phyloP scores from a whole-genome alignment of 768 basidiomycete genomes.

The Asterophora lycoperdoides region DNA sequence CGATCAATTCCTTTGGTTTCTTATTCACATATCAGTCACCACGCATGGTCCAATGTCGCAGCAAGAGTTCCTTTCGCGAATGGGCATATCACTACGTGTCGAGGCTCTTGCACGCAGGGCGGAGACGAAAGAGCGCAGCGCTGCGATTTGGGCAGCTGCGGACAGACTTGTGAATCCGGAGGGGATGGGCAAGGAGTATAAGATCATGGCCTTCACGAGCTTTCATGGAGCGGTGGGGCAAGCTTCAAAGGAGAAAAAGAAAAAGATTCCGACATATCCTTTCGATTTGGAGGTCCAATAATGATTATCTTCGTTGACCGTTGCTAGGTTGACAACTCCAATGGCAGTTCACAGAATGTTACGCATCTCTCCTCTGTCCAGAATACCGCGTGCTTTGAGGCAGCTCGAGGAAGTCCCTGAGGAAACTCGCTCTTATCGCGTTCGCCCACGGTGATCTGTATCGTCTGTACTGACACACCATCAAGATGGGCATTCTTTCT shows the following conservation, averaged over 20 bases:
- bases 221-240: conserved; percentile 5
- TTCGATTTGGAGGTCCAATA: conserved; percentile 22
- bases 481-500: conserved; percentile 11
- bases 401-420: background rate
- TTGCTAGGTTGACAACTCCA: too few relatives aligned
- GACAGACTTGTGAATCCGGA: conserved; percentile 68
- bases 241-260: conserved; percentile 3
- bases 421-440: conserved; percentile 3
- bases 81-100: conserved; percentile 72
- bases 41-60: conserved; percentile 64
- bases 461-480: conserved; percentile 7
- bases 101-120: conserved; percentile 55
- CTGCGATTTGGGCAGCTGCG: conserved; percentile 56
- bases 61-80: conserved; percentile 66
- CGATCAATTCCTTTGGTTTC: background rate
- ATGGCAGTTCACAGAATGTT: too few relatives aligned
- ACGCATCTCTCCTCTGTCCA: background rate
- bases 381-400: background rate
- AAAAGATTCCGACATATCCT: conserved; percentile 26
- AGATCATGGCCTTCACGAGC: conserved; percentile 61
- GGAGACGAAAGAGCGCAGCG: conserved; percentile 41
- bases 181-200: conserved; percentile 89
- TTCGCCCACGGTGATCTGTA: conserved; percentile 9
- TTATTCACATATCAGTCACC: conserved; percentile 31
- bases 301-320: too few relatives aligned